Evolutionary conservation across 345 rosid genomes (phyloP), one percentile per base, ranked within the genome.

Genomic region (Psidium friedrichsthalianum): DNA sequence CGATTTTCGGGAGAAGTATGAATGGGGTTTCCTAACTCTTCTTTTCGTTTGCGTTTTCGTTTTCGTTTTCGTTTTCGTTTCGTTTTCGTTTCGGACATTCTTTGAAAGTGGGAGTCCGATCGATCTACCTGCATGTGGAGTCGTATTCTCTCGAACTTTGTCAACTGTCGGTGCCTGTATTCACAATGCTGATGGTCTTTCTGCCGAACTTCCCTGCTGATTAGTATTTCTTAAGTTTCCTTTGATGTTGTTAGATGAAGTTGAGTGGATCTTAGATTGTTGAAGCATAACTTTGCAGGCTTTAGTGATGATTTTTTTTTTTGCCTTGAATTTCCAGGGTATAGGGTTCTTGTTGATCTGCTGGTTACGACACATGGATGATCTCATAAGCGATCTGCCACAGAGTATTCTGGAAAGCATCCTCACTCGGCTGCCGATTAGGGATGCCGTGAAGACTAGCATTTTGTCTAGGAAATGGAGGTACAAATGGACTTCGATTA

Each of bases 401-500:
- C 96, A 91, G 83, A 94, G 94, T 91, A 95, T 96, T 82, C 55
- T 95, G 20, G 98, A 97, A 83, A 92, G 89, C 85, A 95, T 97
- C 74, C 95, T 97, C 74, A 88, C 92, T 32, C 89, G 92, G 32
- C 89, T 97, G 61, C 94, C 96, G 0, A 90, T 97, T 13, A 84
- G 94, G 82, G 98, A 97, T 86, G 96, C 98, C 3, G 91, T 97
- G 25, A 92, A 92, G 56, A 96, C 99, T 51, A 93, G 98, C 88
- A 87, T 94, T 10, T 87, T 97, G 29, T 96, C 98, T 9, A 94
- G 91, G 82, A 92, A 92, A 90, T 97, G 98, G 98, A 93, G 98
- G 88, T 96, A 94, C 87, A 91, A 89, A 84, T 96, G 99, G 99
- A 86, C 95, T 40, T 86, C 92, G 0, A 86, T 95, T 42, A 89